Conservation (phyloP, 345 rosid genomes). For the Lumnitzera littorea region DNA sequence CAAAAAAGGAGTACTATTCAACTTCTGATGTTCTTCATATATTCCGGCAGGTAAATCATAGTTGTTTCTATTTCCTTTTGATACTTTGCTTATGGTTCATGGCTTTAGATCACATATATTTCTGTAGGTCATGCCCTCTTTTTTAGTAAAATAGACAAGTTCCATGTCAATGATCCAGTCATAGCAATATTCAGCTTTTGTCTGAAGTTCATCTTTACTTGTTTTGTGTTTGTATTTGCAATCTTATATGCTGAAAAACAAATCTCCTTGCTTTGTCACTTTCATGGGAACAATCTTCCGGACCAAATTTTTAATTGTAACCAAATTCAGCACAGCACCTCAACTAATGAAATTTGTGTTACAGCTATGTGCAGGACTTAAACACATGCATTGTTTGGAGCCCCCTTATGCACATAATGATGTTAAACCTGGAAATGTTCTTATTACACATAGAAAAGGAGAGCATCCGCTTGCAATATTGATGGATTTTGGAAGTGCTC, state of each 20-base stretch:
- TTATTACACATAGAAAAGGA: slow-evolving; percentile 69
- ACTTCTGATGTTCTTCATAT: slow-evolving; percentile 80
- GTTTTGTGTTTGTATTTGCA: not conserved
- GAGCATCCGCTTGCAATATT: slow-evolving; percentile 74
- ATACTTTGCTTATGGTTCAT: too few relatives aligned
- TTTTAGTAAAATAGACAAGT: too few relatives aligned
- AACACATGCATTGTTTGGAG: slow-evolving; percentile 86
- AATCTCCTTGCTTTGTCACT: too few relatives aligned
- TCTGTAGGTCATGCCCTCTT: too few relatives aligned
- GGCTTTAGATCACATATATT: too few relatives aligned
- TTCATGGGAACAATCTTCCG: too few relatives aligned
- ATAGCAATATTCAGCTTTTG: not conserved
- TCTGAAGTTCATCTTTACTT: slow-evolving; percentile 1
- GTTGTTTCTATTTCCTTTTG: not conserved
- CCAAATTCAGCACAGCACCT: not conserved
- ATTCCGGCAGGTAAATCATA: slow-evolving; percentile 69
- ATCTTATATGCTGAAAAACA: not conserved
- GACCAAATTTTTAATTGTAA: not conserved
- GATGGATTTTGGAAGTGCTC: slow-evolving; percentile 98
- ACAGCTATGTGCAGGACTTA: slow-evolving; percentile 96
- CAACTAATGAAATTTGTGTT: slow-evolving; percentile 15
- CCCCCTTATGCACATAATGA: slow-evolving; percentile 99
- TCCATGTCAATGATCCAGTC: too few relatives aligned
- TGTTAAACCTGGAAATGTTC: slow-evolving; percentile 96
- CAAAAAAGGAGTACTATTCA: slow-evolving; percentile 78